Evolutionary conservation across 495 filamentous ascomycete species (phyloP), one percentile per base, ranked within the genome.

Genomic region (Pyrenula massariospora): DNA sequence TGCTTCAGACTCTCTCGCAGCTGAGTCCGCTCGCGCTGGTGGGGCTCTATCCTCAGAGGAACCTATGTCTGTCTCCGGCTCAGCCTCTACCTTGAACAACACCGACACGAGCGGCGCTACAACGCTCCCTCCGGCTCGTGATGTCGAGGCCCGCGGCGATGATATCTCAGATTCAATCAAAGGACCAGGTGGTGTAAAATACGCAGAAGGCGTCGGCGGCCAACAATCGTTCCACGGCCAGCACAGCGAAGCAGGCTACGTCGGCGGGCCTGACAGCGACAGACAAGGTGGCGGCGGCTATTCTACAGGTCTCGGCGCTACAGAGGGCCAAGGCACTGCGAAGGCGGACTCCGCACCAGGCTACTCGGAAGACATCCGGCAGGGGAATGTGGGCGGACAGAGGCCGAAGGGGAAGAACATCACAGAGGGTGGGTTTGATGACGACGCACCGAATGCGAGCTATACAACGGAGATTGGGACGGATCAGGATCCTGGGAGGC

Each of bases 1-100:
- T 12, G 67, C 79, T 25, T 79, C 74, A 50, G 84, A 86, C 68
- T 85, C 82, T 36, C 79, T 87, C 25, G 84, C 84, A 25, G 83
- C 76, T 50, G 80, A 86, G 59, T 86, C 84, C 12, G 65, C 75
- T 53, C 67, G 70, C 47, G 51, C 61, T 15, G 76, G 76, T 51
- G 82, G 82, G 56, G 63, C 62, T 24, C 86, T 81, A 70, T 66
- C 67, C 25, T 66, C 75, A 31, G 71, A 74, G 10, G 70, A 77
- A 36, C 76, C 79, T 21, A 66, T 73, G 54, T 66, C 69, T 12
- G 74, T 80, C 51, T 68, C 70, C 2, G 72, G 76, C 54, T 56
- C 55, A 53, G 65, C 73, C 51, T 79, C 77, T 22, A 85, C 75
- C 20, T 69, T 82, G 24, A 78, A 75, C 63, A 84, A 68, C 59